Percentiles rank a stretch among this genome's conserved stretches.
These are phyloP conservation scores for Lantana camara DNA, from an alignment of 257 asterid species.

Conservation along the genomic window DNA sequence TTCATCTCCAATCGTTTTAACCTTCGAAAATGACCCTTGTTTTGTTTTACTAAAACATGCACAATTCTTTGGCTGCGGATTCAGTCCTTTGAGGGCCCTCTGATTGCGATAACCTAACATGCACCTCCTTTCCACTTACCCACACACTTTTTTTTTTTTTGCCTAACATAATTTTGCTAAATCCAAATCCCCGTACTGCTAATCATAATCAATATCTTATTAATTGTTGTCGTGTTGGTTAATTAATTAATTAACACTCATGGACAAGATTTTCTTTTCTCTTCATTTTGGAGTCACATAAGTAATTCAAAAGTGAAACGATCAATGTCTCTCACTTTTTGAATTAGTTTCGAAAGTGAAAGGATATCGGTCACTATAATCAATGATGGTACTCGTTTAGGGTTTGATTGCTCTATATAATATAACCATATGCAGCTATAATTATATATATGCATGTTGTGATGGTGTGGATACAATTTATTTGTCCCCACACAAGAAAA, in stretches of 20 bases:
- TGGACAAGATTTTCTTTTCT: no score
- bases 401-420: no score
- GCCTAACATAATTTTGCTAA: neutral
- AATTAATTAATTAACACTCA: no score
- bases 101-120: constrained; percentile 38
- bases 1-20: constrained; percentile 21
- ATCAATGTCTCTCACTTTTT: no score
- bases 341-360: no score
- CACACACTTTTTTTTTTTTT: constrained; percentile 13
- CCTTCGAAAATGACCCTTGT: constrained; percentile 40
- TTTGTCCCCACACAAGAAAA: no score
- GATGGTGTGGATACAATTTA: no score
- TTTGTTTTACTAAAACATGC: constrained; percentile 33
- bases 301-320: neutral
- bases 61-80: constrained; percentile 36
- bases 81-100: constrained; percentile 39
- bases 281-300: neutral
- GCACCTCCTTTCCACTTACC: constrained; percentile 13
- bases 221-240: no score
- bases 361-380: no score
- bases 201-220: neutral
- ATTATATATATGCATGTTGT: no score
- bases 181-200: neutral
- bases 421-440: no score
- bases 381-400: no score